Base-by-base conservation (phyloP, 129 eudicot genomes). In the Pseudognaphalium luteoalbum region DNA sequence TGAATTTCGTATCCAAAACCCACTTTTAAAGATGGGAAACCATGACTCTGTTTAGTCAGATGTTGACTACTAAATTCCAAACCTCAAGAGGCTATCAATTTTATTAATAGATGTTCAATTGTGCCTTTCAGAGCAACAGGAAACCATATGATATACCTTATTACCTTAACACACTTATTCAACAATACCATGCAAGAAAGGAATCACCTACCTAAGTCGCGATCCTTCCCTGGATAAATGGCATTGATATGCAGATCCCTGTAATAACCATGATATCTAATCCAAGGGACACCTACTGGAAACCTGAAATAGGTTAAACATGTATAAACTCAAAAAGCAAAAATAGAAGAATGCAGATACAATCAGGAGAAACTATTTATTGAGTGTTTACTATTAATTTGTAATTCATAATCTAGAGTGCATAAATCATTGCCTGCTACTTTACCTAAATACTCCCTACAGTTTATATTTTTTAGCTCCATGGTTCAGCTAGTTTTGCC, bases 161-260 rank as follows among this genome's bases (percentile, higher is more conserved):
- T n/a, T n/a, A 25, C 1, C 28, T 25, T 25, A 25, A 35, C 32
- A 62, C 42, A 22, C 33, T 10, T 20, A 10, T 47, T 17, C 9
- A 28, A 65, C 35, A 66, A n/a, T 34, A 72, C 10, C 17, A 51
- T 35, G 66, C 21, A 67, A 69, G 50, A 58, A 59, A 68, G 7
- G 19, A 33, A 68, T 37, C 29, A 80, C 86, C 47, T 50, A 89
- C 97, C 97, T 64, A 88, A 78, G 76, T 65, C 74, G 0, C 75
- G 75, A 79, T 91, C 97, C 79, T 83, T 91, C 50, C 97, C 91
- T n/a, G 95, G 95, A 81, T 85, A 89, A 44, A 89, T 86, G 76
- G 86, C 72, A 75, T 85, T 86, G 22, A 89, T 70, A 68, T 75
- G 78, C 74, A 89, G 75, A 68, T 85, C 86, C 74, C 76, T 86